Evolutionary conservation across 75 land plant species (phyloP), one percentile per base, ranked within the genome.

Genomic region (Isoetes taiwanensis): DNA sequence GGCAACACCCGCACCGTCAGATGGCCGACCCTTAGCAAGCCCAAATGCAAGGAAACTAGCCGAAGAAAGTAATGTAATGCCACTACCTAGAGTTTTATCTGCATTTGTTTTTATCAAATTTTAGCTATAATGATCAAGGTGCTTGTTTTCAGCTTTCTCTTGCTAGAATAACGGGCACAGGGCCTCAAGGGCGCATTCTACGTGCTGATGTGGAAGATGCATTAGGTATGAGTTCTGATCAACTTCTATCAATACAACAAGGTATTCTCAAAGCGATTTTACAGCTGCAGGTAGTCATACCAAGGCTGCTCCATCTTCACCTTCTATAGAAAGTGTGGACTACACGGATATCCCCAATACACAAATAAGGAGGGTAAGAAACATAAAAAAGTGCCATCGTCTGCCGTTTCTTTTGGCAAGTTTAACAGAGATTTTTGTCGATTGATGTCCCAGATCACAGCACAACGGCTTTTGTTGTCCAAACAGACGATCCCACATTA

Each of bases 401-500:
- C n/a, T n/a, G n/a, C n/a, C n/a, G 24, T 9, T 59, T 24, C 23
- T 21, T 16, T 12, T 24, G 12, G 41, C 21, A 52, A 3, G 2
- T 21, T 34, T 19, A 11, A 48, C 16, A 24, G 16, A 21, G 20
- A 2, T 1, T 28, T 58, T 60, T 57, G n/a, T 14, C 38, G 14
- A 19, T 23, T 46, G 6, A 6, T 46, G 5, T 14, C 31, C 17
- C 84, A 94, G 99, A 56, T 94, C 28, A 94, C 87, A 28, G 99
- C 99, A 20, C 82, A 82, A 32, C 78, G 99, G 0, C 83, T 94
- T 60, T 68, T 94, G 34, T 72, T 70, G 16, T 94, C 99, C 8
- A 94, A 94, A 65, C 99, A 94, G 57, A 88, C 90, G 30, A 94
- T 94, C 66, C 99, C 99, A 39, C 99, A 94, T 56, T 94, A 94